phyloP scores from a whole-genome alignment of 768 basidiomycete species.

The Sistotremastrum suecicum region DNA sequence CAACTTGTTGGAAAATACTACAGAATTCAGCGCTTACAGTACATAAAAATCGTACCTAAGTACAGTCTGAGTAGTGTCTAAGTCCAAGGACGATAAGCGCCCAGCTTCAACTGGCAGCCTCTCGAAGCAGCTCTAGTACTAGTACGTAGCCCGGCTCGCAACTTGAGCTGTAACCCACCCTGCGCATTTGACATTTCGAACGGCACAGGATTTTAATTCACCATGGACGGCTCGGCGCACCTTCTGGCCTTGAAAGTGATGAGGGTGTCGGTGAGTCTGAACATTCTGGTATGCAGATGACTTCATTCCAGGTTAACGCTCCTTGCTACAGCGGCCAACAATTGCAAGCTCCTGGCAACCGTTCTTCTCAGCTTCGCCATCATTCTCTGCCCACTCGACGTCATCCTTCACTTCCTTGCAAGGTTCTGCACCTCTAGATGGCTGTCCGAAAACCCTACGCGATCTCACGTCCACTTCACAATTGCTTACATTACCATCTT shows the following conservation, averaged over 20 bases:
- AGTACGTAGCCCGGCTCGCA: too few species aligned
- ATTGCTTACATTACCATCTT: slow-evolving; percentile 63
- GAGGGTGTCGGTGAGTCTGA: slow-evolving; percentile 63
- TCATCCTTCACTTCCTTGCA: slow-evolving; percentile 67
- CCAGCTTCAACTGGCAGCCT: too few species aligned
- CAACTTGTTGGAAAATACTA: too few species aligned
- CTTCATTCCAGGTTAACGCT: slow-evolving; percentile 2
- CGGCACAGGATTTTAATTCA: slow-evolving; percentile 4
- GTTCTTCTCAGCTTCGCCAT: slow-evolving; percentile 72
- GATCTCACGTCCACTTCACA: slow-evolving; percentile 72
- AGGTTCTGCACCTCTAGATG: slow-evolving; percentile 50
- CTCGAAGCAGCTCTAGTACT: too few species aligned
- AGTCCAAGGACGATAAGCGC: too few species aligned
- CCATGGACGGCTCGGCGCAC: slow-evolving; percentile 44
- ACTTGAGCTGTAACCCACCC: too few species aligned
- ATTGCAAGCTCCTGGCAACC: slow-evolving; percentile 72
- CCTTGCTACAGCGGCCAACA: slow-evolving; percentile 43
- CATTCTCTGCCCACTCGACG: slow-evolving; percentile 71
- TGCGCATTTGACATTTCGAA: too few species aligned
- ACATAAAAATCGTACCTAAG: too few species aligned
- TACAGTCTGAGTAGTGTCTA: too few species aligned
- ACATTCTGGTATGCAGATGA: neutral
- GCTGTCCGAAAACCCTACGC: slow-evolving; percentile 71
- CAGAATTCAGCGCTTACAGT: too few species aligned
- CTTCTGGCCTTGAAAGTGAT: slow-evolving; percentile 74